Evolutionary conservation across 805 yeast species (phyloP), one percentile per base, ranked within the genome.

Genomic region (Kregervanrija delftensis): DNA sequence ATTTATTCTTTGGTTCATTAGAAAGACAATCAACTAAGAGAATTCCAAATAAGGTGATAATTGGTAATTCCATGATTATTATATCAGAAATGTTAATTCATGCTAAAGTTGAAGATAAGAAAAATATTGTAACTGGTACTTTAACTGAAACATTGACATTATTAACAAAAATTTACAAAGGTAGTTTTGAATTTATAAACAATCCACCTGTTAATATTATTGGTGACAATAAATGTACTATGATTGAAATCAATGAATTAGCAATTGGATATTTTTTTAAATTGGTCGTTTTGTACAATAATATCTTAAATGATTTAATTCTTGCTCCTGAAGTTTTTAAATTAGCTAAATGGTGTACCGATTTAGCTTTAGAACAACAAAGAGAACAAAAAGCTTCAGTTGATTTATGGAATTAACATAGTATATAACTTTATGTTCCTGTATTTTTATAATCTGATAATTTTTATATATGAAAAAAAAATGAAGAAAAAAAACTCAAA

Each of bases 341-440:
- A 49, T 67, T 83, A 49, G 87, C 87, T 13, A 81, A 81, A 56
- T 79, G 86, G 81, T 84, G 84, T 28, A 71, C 81, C 45, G 89
- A 83, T 52, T 73, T 73, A 30, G 83, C 83, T 12, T 66, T 77
- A 43, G 79, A 77, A 13, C 77, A 76, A 45, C 69, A 68, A 48
- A 52, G 45, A 42, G 66, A 60, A 43, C 63, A 63, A 44, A 30
- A 43, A 32, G 30, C 33, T 32, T 14, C 41, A n/a, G 14, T 15
- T 14, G 17, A 31, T 37, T 35, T 40, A 34, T 22, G 39, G 30
- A n/a, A 17, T 12, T 36, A 32, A 22, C 28, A 22, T 6, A 22
- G 2, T 22, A 6, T 22, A 22, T 22, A 22, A 22, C 28, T 22
- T 22, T 22, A 6, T 5, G 28, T 6, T 22, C 28, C 6, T 22